These are phyloP conservation scores for Russula vinacea DNA, from an alignment of 768 basidiomycete genomes.

Conservation along the genomic window DNA sequence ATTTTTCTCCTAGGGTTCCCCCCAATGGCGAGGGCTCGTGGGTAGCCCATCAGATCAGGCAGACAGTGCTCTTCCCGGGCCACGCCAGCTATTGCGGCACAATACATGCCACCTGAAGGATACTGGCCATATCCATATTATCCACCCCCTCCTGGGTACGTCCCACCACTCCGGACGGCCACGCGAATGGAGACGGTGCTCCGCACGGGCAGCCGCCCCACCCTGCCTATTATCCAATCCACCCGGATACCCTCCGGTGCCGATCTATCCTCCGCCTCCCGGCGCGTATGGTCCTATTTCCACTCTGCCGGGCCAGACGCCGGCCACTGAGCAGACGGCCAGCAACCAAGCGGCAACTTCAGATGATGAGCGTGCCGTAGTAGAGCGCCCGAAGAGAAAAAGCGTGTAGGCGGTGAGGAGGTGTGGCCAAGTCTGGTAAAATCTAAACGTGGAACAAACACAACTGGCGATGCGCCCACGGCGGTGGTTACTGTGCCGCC, in stretches of 20 bases:
- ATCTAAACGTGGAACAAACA: conserved; percentile 32
- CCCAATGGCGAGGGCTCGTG: conserved; percentile 38
- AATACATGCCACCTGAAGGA: conserved; percentile 40
- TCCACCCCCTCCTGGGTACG: conserved; percentile 43
- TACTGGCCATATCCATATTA: conserved; percentile 48
- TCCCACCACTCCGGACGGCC: conserved; percentile 39
- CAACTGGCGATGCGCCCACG: neutral
- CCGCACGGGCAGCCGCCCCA: conserved; percentile 37
- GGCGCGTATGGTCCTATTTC: conserved; percentile 30
- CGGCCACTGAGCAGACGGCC: conserved; percentile 9
- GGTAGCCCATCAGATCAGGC: conserved; percentile 31
- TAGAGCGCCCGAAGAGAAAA: conserved; percentile 26
- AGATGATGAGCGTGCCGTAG: conserved; percentile 10
- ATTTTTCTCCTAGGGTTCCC: conserved; percentile 25
- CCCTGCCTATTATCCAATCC: conserved; percentile 42
- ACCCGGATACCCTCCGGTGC: conserved; percentile 37
- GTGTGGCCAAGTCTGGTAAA: conserved; percentile 35
- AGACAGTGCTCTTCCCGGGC: conserved; percentile 31
- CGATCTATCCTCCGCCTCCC: conserved; percentile 35
- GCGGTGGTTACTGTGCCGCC: neutral
- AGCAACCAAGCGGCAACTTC: conserved; percentile 32
- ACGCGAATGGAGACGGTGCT: conserved; percentile 34
- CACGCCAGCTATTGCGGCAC: conserved; percentile 34
- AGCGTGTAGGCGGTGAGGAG: conserved; percentile 33
- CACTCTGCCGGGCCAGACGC: conserved; percentile 13